Evolutionary conservation across 2,329 filamentous ascomycete genomes (phyloP), one percentile per base, ranked within the genome.

Genomic region (Alternaria tenuissima): DNA sequence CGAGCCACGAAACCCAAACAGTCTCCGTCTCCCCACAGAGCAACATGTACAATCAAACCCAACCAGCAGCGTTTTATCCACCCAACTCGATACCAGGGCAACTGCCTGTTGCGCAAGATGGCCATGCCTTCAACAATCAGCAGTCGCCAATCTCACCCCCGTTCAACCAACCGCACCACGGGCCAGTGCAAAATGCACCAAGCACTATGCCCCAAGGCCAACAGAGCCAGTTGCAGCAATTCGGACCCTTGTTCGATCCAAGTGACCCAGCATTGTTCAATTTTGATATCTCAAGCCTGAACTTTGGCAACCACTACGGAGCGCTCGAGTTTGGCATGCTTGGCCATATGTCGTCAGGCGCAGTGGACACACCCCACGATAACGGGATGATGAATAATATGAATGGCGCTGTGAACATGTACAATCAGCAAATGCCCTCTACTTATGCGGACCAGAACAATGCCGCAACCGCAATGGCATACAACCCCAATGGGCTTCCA

Each of bases 281-380:
- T 76, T 97, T 98, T 78, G 94, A 98, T 76, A 87, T 97, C 11
- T 93, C 96, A 56, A 93, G 93, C 60, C 86, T 97, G 76, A 95
- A 95, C 76, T 99, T 98, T 78, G 94, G 93, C 57, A 98, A 95
- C 75, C 93, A 96, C 66, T 99, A 98, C 75, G 94, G 94, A 61
- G 94, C 94, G 18, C 85, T 97, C 78, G 95, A 98, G 78, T 97
- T 98, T 77, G 91, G 93, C 55, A 97, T 98, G 87, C 87, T 99
- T 0, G 93, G 93, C 28, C 94, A 98, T 77, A 96, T 99, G 91
- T 93, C 92, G 61, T 93, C 91, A n/a, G 91, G 91, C 14, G 91
- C 92, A 14, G 91, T 89, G n/a, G 92, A 95, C 69, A 91, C 90
- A 7, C 87, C 90, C 5, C 88, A 88, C 55, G 92, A 95, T 60